Evolutionary conservation across 768 basidiomycete species (phyloP).

Genomic region (Phaffia tasmanica): DNA sequence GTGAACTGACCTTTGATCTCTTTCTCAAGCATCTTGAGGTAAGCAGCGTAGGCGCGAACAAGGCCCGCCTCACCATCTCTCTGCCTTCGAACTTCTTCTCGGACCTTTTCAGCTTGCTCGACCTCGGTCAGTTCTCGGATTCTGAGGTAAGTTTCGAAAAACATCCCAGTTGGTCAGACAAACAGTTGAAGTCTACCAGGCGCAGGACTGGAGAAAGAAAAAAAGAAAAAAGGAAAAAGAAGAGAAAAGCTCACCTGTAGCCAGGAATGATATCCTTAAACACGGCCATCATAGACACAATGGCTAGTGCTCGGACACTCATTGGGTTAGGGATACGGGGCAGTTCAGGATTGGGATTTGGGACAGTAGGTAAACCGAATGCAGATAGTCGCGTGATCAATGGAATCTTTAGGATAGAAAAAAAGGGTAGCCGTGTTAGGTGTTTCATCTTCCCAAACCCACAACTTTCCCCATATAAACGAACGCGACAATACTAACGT

Average conservation of each 20-base stretch:
- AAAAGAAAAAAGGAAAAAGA: too few species aligned
- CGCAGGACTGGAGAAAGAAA: too few species aligned
- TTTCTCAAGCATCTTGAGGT: slow-evolving; percentile 68
- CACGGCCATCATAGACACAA: slow-evolving; percentile 81
- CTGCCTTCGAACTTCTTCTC: slow-evolving; percentile 77
- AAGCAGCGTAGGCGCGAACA: slow-evolving; percentile 74
- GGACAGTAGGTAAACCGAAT: slow-evolving; percentile 68
- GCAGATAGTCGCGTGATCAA: slow-evolving; percentile 77
- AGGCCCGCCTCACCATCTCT: slow-evolving; percentile 95
- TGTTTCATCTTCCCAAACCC: neutral
- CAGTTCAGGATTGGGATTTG: slow-evolving; percentile 49
- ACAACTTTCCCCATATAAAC: slow-evolving; percentile 14
- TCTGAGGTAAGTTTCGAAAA: slow-evolving; percentile 64
- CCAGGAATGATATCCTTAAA: slow-evolving; percentile 88
- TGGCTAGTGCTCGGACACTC: slow-evolving; percentile 72
- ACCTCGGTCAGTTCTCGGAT: slow-evolving; percentile 81
- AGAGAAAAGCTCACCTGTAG: slow-evolving; percentile 9
- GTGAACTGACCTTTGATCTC: slow-evolving; percentile 66
- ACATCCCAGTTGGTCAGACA: slow-evolving; percentile 38
- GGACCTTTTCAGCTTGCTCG: slow-evolving; percentile 85
- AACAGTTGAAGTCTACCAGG: too few species aligned
- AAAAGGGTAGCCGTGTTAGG: neutral
- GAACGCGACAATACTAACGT: slow-evolving; percentile 46
- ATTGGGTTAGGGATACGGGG: slow-evolving; percentile 56
- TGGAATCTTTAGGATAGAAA: slow-evolving; percentile 51